Evolutionary conservation across 1,284 basidiomycete genomes (phyloP).

Genomic region (Naganishia sp.): DNA sequence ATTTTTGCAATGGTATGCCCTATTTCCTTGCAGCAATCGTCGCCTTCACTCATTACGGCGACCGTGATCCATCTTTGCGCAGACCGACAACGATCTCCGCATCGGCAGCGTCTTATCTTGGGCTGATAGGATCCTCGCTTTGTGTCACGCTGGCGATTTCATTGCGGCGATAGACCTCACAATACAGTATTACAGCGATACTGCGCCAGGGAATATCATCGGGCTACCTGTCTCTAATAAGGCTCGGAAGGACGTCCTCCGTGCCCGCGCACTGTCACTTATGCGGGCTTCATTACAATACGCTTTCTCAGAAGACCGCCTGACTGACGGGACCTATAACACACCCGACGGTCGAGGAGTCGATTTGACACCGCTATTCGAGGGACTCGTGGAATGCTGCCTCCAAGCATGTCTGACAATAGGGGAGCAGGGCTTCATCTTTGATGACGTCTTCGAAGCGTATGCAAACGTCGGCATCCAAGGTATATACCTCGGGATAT

Average conservation of each 20-base stretch:
- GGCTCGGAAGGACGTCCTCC: constrained; percentile 71
- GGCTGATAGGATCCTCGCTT: constrained; percentile 86
- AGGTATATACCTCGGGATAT: constrained; percentile 78
- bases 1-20: constrained; percentile 79
- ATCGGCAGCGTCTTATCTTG: constrained; percentile 89
- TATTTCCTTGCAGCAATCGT: background rate
- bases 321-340: constrained; percentile 82
- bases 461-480: constrained; percentile 84
- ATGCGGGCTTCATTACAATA: constrained; percentile 86
- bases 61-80: background rate
- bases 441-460: constrained; percentile 87
- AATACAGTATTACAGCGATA: constrained; percentile 78
- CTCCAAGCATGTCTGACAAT: constrained; percentile 80
- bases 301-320: constrained; percentile 90
- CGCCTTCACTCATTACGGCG: background rate
- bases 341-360: constrained; percentile 84
- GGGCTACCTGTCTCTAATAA: constrained; percentile 71
- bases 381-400: constrained; percentile 79
- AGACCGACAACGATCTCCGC: constrained; percentile 62
- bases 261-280: constrained; percentile 58
- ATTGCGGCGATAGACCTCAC: constrained; percentile 85
- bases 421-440: constrained; percentile 79
- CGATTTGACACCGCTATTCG: constrained; percentile 85
- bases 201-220: constrained; percentile 81
- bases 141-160: constrained; percentile 85